Evolutionary conservation across 1,284 basidiomycete genomes (phyloP), one percentile per base, ranked within the genome.

Genomic region (Cryptococcus floricola): DNA sequence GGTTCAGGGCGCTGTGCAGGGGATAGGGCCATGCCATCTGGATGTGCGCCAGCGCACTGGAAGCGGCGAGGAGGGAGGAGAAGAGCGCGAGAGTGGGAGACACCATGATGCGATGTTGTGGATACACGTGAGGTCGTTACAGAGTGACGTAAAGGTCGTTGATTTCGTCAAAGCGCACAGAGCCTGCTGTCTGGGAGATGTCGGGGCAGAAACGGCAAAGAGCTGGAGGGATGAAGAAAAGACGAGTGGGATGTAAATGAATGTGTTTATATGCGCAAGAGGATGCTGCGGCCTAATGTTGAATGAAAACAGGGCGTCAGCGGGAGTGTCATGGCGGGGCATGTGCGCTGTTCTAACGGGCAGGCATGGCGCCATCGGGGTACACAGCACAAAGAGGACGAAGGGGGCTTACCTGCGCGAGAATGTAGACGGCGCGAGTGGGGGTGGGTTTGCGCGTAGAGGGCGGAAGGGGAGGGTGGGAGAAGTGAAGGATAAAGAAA

Each of bases 21-120:
- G 73, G 68, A 42, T 61, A 65, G 5, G 75, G 75, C 57, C 63
- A 69, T n/a, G 58, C 53, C 56, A 77, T 62, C 58, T 75, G 64
- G 50, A 69, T 65, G 60, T 77, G 75, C 6, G 70, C 75, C 45
- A 62, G 48, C 38, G 67, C 62, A 13, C 54, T 41, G 12, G 64
- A 50, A 16, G 62, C 52, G 3, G 53, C 44, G 39, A 59, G 57
- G 19, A 57, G 49, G 23, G 53, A 50, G 27, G 42, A 54, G 38
- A 57, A 45, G 19, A 57, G 42, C 0, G 52, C 48, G 27, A 48
- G n/a, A 38, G 39, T 37, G 31, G 45, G 19, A 18, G 46, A 43
- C 52, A 42, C 25, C 25, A 14, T 44, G 9, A 28, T 52, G 37
- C 5, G 42, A 34, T 34, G 3, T 34, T 34, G 31, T 8, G 31